These are phyloP conservation scores for Wickerhamomyces chambardii DNA, from an alignment of 805 yeast genomes.

Conservation along the genomic window DNA sequence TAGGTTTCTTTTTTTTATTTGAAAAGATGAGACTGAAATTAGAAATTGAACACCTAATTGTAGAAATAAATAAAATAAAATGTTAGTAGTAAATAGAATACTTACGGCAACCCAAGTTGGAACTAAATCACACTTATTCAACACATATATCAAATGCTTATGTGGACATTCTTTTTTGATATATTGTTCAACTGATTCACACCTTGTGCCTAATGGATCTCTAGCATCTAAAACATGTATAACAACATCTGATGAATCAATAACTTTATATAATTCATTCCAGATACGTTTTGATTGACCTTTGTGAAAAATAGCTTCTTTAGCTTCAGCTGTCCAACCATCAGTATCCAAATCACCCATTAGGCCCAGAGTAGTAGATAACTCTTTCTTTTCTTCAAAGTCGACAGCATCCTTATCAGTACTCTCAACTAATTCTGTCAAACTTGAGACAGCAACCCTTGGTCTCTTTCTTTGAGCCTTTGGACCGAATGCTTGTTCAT, in stretches of 20 bases:
- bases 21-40: too few species aligned
- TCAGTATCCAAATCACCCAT: slow-evolving; percentile 65
- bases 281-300: slow-evolving; percentile 98
- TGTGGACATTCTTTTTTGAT: slow-evolving; percentile 93
- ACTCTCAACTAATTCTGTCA: slow-evolving; percentile 65
- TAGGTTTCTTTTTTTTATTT: too few species aligned
- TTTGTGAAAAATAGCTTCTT: slow-evolving; percentile 90
- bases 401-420: slow-evolving; percentile 48
- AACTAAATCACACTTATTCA: slow-evolving; percentile 96
- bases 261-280: slow-evolving; percentile 95
- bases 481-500: slow-evolving; percentile 81
- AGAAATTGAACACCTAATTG: too few species aligned
- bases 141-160: slow-evolving; percentile 87
- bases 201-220: slow-evolving; percentile 94
- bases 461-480: slow-evolving; percentile 92
- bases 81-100: slow-evolving; percentile 21
- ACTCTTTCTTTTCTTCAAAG: slow-evolving; percentile 69
- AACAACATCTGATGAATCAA: slow-evolving; percentile 95
- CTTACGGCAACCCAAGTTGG: slow-evolving; percentile 99
- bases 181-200: slow-evolving; percentile 88
- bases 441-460: slow-evolving; percentile 62
- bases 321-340: slow-evolving; percentile 84
- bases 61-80: slow-evolving; percentile 4
- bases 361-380: slow-evolving; percentile 67
- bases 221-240: slow-evolving; percentile 96